These are phyloP conservation scores for Fomitopsis palustris DNA, from an alignment of 1,284 basidiomycete species.

Conservation along the genomic window DNA sequence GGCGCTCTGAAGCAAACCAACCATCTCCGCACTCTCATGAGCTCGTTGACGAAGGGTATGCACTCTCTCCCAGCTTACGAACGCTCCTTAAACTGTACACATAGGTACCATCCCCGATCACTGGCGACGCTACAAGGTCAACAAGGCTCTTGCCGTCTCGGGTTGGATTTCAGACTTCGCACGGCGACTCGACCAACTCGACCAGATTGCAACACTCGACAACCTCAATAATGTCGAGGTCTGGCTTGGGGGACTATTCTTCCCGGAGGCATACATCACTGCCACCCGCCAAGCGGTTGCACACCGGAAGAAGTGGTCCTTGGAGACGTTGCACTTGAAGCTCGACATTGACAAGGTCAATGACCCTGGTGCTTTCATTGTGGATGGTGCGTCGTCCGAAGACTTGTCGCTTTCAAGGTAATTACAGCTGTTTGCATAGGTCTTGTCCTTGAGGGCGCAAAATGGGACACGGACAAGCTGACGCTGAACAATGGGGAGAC, in stretches of 20 bases:
- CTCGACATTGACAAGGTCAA: constrained; percentile 79
- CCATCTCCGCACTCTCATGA: constrained; percentile 85
- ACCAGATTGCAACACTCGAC: constrained; percentile 67
- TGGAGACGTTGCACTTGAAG: constrained; percentile 82
- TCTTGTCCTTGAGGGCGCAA: constrained; percentile 81
- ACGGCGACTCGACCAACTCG: constrained; percentile 76
- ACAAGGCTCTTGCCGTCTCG: constrained; percentile 74
- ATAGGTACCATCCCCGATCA: constrained; percentile 82
- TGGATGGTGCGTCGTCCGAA: constrained; percentile 65
- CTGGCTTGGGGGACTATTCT: constrained; percentile 91
- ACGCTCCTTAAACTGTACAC: constrained; percentile 2
- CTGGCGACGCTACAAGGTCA: constrained; percentile 89
- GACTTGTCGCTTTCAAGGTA: background rate
- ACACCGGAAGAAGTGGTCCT: constrained; percentile 85
- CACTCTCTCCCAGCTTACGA: constrained; percentile 3
- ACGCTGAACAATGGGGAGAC: constrained; percentile 80
- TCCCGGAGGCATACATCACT: constrained; percentile 93
- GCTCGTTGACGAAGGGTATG: constrained; percentile 82
- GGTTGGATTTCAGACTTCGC: constrained; percentile 85
- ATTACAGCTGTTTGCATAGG: constrained; percentile 43
- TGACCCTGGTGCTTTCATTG: constrained; percentile 72
- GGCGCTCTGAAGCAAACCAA: constrained; percentile 93
- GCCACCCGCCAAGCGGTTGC: constrained; percentile 92
- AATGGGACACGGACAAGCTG: constrained; percentile 67
- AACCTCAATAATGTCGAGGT: constrained; percentile 73